Conservation (phyloP, 208 protist species). For the Leishmania gerbilli region DNA sequence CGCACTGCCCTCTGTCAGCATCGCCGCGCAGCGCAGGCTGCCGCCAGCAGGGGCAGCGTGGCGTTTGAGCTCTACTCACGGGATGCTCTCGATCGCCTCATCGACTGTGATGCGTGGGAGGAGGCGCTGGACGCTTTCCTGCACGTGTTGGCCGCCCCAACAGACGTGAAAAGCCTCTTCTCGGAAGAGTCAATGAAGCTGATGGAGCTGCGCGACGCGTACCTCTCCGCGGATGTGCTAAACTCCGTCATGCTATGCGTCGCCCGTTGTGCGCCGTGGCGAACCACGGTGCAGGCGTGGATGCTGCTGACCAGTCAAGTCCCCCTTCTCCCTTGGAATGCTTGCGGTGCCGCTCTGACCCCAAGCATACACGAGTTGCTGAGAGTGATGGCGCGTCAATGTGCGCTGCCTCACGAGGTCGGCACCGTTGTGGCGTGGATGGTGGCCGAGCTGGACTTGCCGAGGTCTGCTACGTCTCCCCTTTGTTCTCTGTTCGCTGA, state of each 20-base stretch:
- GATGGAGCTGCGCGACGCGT: conserved; percentile 22
- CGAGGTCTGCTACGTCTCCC: conserved; percentile 2
- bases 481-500: conserved; percentile 13
- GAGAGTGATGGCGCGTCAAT: conserved; percentile 29
- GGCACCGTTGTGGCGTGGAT: conserved; percentile 24
- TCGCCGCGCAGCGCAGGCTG: background rate
- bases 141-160: conserved; percentile 1
- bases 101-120: conserved; percentile 33
- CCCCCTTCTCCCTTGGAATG: conserved; percentile 21
- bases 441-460: conserved; percentile 14
- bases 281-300: conserved; percentile 33
- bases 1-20: conserved; percentile 13
- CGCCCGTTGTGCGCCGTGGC: conserved; percentile 30
- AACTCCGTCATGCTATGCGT: conserved; percentile 26
- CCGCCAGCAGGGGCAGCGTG: background rate
- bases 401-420: conserved; percentile 27
- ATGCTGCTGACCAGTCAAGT: conserved; percentile 17
- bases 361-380: conserved; percentile 22
- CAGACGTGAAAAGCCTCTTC: background rate
- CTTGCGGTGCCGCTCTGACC: background rate
- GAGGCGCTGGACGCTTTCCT: conserved; percentile 22
- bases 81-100: conserved; percentile 12
- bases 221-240: conserved; percentile 16
- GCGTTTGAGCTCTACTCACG: background rate
- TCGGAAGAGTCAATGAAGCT: conserved; percentile 11